phyloP scores from a whole-genome alignment of 495 filamentous ascomycete genomes.

The Lasiosphaeria hispida region DNA sequence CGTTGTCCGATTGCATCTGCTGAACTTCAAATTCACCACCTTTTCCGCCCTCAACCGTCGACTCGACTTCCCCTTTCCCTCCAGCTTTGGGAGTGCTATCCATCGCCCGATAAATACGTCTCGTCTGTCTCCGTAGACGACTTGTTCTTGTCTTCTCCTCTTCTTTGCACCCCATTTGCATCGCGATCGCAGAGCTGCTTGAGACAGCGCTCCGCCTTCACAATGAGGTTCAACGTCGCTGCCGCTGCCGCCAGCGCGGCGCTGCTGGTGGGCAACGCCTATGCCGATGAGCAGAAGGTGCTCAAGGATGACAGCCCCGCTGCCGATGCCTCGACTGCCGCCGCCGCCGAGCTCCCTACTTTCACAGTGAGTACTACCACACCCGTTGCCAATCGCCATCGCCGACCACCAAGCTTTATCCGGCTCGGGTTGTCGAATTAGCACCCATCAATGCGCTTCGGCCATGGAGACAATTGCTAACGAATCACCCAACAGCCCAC shows the following conservation, averaged over 20 bases:
- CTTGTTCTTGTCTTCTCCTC: constrained; percentile 14
- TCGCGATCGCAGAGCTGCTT: constrained; percentile 17
- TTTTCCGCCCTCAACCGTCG: constrained; percentile 27
- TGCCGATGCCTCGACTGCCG: constrained; percentile 55
- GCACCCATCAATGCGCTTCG: not conserved
- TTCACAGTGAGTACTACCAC: constrained; percentile 74
- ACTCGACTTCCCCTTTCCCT: constrained; percentile 33
- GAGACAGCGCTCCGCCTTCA: constrained; percentile 24
- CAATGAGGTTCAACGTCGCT: constrained; percentile 75
- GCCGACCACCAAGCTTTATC: not conserved
- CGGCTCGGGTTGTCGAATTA: not conserved
- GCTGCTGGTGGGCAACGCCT: constrained; percentile 64
- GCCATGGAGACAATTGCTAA: constrained; percentile 27
- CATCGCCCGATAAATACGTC: constrained; percentile 24
- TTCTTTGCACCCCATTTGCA: constrained; percentile 19
- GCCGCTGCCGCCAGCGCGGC: constrained; percentile 69
- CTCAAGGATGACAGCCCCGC: constrained; percentile 42
- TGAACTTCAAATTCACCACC: constrained; percentile 36
- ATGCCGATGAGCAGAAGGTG: constrained; percentile 69
- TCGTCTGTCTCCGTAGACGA: constrained; percentile 26
- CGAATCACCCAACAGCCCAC: constrained; percentile 63
- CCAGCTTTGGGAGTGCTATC: constrained; percentile 45
- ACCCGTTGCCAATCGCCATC: constrained; percentile 12
- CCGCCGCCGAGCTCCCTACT: constrained; percentile 63
- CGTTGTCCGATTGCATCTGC: constrained; percentile 33